Base-by-base conservation (phyloP, 352 stramenopile genomes). In the Hyaloperonospora brassicae region DNA sequence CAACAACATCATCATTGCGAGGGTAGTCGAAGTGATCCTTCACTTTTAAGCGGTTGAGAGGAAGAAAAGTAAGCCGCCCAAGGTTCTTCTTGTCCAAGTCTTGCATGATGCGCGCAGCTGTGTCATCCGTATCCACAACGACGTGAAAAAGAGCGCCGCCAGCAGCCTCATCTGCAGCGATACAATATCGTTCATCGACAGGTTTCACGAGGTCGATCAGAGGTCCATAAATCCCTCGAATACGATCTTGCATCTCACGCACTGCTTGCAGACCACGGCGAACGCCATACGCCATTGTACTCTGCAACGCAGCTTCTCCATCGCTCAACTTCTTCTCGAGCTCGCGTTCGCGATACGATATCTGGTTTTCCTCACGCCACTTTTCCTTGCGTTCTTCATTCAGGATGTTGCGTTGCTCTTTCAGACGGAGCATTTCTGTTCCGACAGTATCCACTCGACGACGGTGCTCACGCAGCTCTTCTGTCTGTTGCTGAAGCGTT, bases 71-170 rank as follows among this genome's bases (percentile, higher is more conserved):
- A 25, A 99, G 82, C 30, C 97, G 83, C 0, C 96, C 97, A 42
- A 97, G 62, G 55, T 95, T 97, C 45, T 96, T 86, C 52, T 85
- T 78, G 61, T 98, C 95, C 24, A 99, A 73, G 23, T 97, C 83
- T 47, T 81, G 76, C 87, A 99, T 98, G 44, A 99, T 85, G 30
- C 76, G 61, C 11, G 95, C 82, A 2, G 96, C 97, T 13, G 95
- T 98, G 44, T 95, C 93, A 62, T 99, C 97, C 2, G 87, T 98
- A 69, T 99, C 95, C 21, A 99, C 97, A 47, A 99, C 95, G 13
- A 99, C 93, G 64, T 99, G 95, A 70, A 98, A 99, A 22, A 99
- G 83, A 40, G 85, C 80, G 31, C 93, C 96, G 8, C 97, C 93
- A 4, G 95, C 96, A 36, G 96, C 95, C 51, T 98, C 93, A 64